Evolutionary conservation across 345 rosid species (phyloP).

Genomic region (Rhizophora apiculata): DNA sequence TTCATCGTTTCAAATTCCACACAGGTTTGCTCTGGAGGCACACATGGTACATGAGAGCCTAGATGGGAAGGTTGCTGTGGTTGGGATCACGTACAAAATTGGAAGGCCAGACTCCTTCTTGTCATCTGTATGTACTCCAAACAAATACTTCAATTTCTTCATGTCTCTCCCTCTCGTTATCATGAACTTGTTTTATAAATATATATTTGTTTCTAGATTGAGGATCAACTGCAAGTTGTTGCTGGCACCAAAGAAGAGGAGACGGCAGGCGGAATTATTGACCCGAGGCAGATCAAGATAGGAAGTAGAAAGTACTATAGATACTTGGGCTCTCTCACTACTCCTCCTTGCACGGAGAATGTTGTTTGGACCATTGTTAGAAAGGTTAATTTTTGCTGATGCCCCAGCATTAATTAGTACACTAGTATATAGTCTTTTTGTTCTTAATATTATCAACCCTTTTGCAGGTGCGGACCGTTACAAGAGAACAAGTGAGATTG

Average conservation of each 20-base stretch:
- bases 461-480: constrained; percentile 56
- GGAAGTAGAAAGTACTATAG: constrained; percentile 66
- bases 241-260: constrained; percentile 28
- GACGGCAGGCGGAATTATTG: constrained; percentile 40
- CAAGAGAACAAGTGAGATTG: constrained; percentile 49
- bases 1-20: background rate
- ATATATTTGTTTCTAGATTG: constrained; percentile 32
- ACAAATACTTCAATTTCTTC: no score
- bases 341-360: constrained; percentile 81
- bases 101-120: constrained; percentile 72
- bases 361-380: constrained; percentile 66
- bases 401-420: background rate
- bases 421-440: no score
- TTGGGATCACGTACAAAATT: constrained; percentile 60
- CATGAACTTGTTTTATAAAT: background rate
- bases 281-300: constrained; percentile 48
- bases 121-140: constrained; percentile 31
- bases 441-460: no score
- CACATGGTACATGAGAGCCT: constrained; percentile 76
- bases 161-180: background rate
- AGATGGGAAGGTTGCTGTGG: constrained; percentile 57
- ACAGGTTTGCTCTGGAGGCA: constrained; percentile 56
- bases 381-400: constrained; percentile 34
- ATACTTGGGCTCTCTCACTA: constrained; percentile 82
- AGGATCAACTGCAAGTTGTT: constrained; percentile 32